Evolutionary conservation across 768 basidiomycete species (phyloP).

Genomic region (Tubosaeta sp.): DNA sequence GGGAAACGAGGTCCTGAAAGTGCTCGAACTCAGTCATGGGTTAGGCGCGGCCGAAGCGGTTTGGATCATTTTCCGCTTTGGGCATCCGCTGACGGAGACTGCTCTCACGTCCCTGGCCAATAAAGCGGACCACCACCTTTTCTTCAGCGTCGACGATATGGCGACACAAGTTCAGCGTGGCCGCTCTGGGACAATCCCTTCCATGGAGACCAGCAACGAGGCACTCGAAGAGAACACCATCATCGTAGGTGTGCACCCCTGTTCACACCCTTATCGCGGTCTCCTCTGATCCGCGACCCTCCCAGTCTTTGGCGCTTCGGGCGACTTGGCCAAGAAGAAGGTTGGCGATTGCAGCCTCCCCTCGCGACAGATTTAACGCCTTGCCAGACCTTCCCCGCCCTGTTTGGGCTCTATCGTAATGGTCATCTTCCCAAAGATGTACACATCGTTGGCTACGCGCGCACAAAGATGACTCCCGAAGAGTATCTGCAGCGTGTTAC

Average conservation of each 20-base stretch:
- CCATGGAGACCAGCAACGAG: constrained; percentile 73
- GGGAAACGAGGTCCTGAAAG: constrained; percentile 60
- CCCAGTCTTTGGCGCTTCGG: constrained; percentile 90
- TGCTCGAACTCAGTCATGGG: constrained; percentile 36
- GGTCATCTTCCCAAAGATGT: constrained; percentile 77
- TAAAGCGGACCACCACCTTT: constrained; percentile 11
- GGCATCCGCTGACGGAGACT: constrained; percentile 13
- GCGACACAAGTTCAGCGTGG: constrained; percentile 42
- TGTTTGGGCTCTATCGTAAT: constrained; percentile 83
- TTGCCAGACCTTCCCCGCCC: constrained; percentile 85
- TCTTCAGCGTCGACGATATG: constrained; percentile 8
- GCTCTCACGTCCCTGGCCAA: constrained; percentile 22
- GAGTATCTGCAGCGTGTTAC: constrained; percentile 85
- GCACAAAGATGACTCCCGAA: constrained; percentile 85
- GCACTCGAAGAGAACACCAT: constrained; percentile 83
- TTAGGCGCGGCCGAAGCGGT: not conserved
- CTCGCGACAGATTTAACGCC: not conserved
- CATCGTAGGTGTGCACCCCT: constrained; percentile 65
- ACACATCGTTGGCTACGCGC: constrained; percentile 94
- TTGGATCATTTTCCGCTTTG: not conserved
- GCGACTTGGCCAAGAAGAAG: constrained; percentile 99
- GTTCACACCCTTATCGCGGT: constrained; percentile 6
- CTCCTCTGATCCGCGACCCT: constrained; percentile 9
- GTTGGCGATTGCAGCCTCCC: constrained; percentile 32
- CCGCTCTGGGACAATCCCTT: constrained; percentile 82